Evolutionary conservation across 2,329 filamentous ascomycete genomes (phyloP), one percentile per base, ranked within the genome.

Genomic region (Epichloe sylvatica): DNA sequence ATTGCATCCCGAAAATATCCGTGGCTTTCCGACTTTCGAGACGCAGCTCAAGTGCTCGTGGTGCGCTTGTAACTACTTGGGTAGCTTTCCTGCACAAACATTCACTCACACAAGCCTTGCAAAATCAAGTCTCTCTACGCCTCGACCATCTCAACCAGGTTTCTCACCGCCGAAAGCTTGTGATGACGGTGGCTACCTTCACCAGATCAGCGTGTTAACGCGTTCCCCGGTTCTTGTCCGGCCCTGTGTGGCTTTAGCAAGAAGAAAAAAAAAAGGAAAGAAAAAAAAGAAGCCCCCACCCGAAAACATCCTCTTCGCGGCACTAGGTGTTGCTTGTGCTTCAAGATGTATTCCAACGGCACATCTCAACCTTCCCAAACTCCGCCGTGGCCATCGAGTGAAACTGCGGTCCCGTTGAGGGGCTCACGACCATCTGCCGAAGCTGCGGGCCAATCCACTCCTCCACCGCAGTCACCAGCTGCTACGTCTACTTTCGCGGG

Each of bases 301-400:
- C 12, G 21, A 37, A 2, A 45, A 37, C n/a, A 19, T 8, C 19
- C 23, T 19, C 11, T 9, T 21, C 23, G 30, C 23, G 36, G 30
- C 25, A 36, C 36, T 38, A n/a, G 19, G 15, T 45, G 37, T 13
- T 39, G 34, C 48, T 37, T 8, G 35, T 46, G 39, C 33, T 48
- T 47, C 40, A 19, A 19, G 30, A 56, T 56, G 54, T 42, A 46
- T 17, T 6, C 51, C 19, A 53, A 56, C 47, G 54, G 49, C 51
- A 52, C 51, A 37, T 47, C 19, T 46, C 47, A 46, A 21, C 34
- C 45, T n/a, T 33, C 46, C 39, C 50, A 37, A 21, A 21, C 39
- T 37, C 33, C 50, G 5, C 25, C 45, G 30, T 52, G 43, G 45
- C 38, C 53, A 42, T 52, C 53, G 38, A 49, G 39, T 41, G 53